A percentile compares a stretch with the other conserved stretches of the same genome.
Evolutionary conservation across 371 early-diverging fungal genomes (phyloP).

Genomic region (Smittium culicis): DNA sequence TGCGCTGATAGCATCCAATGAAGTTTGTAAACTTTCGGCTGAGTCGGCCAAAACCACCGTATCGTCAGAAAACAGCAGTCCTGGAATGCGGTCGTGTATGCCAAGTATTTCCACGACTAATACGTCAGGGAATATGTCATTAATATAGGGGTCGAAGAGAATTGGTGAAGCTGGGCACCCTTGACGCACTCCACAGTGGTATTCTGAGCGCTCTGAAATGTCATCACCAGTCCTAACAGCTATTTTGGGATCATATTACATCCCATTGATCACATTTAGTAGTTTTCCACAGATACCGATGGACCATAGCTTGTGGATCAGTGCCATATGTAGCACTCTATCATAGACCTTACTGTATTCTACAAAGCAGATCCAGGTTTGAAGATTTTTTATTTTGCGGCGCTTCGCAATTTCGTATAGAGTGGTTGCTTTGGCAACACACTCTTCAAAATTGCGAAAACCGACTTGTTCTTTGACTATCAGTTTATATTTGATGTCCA

Average conservation of each 20-base stretch:
- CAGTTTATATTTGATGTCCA: not conserved
- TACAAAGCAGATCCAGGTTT: not conserved
- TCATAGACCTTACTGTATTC: not conserved
- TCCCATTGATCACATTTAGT: slow-evolving; percentile 5
- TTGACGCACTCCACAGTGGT: slow-evolving; percentile 1
- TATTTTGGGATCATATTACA: slow-evolving; percentile 1
- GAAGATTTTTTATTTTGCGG: not conserved
- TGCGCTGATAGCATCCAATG: slow-evolving; percentile 13
- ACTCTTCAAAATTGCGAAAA: not conserved
- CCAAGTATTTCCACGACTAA: not conserved
- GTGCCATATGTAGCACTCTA: not conserved
- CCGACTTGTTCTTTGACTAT: slow-evolving; percentile 4
- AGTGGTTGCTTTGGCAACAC: not conserved
- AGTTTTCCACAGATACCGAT: slow-evolving; percentile 1
- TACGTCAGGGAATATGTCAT: not conserved
- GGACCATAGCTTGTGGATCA: not conserved
- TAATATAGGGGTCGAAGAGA: slow-evolving; percentile 6
- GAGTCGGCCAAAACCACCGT: not conserved
- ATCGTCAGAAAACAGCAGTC: slow-evolving; percentile 6
- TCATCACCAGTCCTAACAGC: not conserved
- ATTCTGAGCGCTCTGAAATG: not conserved
- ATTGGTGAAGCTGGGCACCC: slow-evolving; percentile 4
- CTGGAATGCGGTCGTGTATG: not conserved
- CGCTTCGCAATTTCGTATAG: slow-evolving; percentile 3
- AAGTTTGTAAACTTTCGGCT: not conserved